Conservation (phyloP, 2,329 filamentous ascomycete species). For the Boeremia lycopersici region DNA sequence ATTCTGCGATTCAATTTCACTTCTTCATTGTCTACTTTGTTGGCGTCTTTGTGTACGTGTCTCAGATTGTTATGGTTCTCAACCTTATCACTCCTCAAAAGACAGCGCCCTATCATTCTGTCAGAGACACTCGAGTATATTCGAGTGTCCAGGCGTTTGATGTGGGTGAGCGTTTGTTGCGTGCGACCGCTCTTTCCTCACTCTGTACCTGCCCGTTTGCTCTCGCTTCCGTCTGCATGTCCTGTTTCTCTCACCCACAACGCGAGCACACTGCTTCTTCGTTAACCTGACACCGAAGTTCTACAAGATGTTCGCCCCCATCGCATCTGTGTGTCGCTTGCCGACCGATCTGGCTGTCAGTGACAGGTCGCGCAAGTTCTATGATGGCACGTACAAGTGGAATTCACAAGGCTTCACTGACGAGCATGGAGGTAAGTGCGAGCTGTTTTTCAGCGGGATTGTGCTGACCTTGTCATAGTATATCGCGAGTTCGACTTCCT, state of each 20-base stretch:
- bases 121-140: too few species aligned
- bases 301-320: not conserved
- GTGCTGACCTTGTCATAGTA: conserved; percentile 6
- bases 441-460: not conserved
- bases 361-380: conserved; percentile 37
- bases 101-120: too few species aligned
- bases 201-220: conserved; percentile 4
- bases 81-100: too few species aligned
- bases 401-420: conserved; percentile 35
- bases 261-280: not conserved
- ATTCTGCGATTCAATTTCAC: not conserved
- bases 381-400: conserved; percentile 36
- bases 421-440: conserved; percentile 26
- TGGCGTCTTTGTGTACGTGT: not conserved
- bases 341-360: conserved; percentile 15
- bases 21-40: not conserved
- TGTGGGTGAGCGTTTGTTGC: not conserved
- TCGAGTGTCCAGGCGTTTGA: too few species aligned
- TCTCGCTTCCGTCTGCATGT: not conserved
- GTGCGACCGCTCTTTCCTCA: conserved; percentile 5
- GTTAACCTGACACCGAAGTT: not conserved
- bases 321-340: not conserved
- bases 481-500: conserved; percentile 27
- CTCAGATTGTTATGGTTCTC: too few species aligned
- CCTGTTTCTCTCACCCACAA: not conserved